Conservation (phyloP, 1,139 yeast species). For the Scheffersomyces segobiensis region DNA sequence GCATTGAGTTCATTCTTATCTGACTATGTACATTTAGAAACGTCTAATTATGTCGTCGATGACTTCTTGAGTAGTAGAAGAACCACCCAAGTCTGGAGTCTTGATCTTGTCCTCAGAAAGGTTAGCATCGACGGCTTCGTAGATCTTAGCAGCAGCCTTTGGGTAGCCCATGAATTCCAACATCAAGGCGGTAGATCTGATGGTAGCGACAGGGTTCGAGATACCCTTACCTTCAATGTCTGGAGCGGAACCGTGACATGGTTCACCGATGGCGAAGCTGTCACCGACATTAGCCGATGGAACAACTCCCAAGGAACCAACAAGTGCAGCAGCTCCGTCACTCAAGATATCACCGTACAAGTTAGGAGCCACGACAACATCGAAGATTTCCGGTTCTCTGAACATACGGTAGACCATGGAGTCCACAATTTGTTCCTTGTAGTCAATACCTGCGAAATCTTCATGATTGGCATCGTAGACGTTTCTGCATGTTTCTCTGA, state of each 20-base stretch:
- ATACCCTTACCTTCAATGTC: slow-evolving; percentile 95
- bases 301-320: slow-evolving; percentile 96
- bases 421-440: slow-evolving; percentile 96
- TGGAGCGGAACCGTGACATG: slow-evolving; percentile 99
- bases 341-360: slow-evolving; percentile 95
- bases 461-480: slow-evolving; percentile 69
- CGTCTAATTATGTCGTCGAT: slow-evolving; percentile 71
- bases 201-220: slow-evolving; percentile 96
- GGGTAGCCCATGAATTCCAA: slow-evolving; percentile 93
- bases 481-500: slow-evolving; percentile 86
- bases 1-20: background rate
- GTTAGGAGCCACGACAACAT: slow-evolving; percentile 98
- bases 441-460: slow-evolving; percentile 55
- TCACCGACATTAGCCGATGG: slow-evolving; percentile 99
- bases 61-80: slow-evolving; percentile 82
- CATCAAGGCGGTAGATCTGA: slow-evolving; percentile 96
- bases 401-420: slow-evolving; percentile 99
- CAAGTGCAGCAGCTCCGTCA: slow-evolving; percentile 99
- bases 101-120: slow-evolving; percentile 75
- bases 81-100: slow-evolving; percentile 96
- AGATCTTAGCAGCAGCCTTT: slow-evolving; percentile 87
- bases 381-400: slow-evolving; percentile 96
- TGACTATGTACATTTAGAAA: slow-evolving; percentile 15
- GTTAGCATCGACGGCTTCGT: slow-evolving; percentile 93
- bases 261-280: slow-evolving; percentile 94